A percentile compares a stretch with the other conserved stretches of the same genome.
These are phyloP conservation scores for Potentilla sterilis DNA, from an alignment of 306 rosid species.

Conservation along the genomic window DNA sequence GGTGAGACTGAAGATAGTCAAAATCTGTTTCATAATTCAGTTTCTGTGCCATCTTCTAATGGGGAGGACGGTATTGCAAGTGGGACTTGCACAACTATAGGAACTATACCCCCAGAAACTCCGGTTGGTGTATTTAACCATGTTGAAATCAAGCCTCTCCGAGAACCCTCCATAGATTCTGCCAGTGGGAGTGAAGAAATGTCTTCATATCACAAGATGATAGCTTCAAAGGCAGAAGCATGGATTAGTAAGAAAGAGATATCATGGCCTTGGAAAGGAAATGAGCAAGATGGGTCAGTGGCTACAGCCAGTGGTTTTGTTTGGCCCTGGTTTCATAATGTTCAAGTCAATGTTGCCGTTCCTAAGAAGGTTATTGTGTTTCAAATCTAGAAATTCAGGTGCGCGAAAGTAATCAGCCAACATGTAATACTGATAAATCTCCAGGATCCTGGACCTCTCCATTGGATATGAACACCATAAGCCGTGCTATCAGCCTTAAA, in stretches of 20 bases:
- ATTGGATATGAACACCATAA: constrained; percentile 71
- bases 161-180: constrained; percentile 48
- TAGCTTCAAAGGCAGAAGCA: constrained; percentile 76
- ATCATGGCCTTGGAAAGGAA: constrained; percentile 88
- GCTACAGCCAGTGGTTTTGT: constrained; percentile 37
- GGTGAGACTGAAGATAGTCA: constrained; percentile 64
- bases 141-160: constrained; percentile 51
- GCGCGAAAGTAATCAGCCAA: constrained; percentile 46
- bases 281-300: constrained; percentile 60
- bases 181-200: constrained; percentile 69
- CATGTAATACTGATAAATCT: constrained; percentile 46
- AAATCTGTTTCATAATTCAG: constrained; percentile 57
- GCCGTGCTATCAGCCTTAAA: constrained; percentile 86
- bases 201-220: constrained; percentile 54
- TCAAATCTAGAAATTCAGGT: constrained; percentile 49
- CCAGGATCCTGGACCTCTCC: constrained; percentile 66
- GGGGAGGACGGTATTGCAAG: constrained; percentile 89
- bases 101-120: constrained; percentile 43
- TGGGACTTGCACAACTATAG: constrained; percentile 86
- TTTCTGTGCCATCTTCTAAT: constrained; percentile 34
- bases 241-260: constrained; percentile 76
- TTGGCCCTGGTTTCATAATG: constrained; percentile 58
- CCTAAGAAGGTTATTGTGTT: constrained; percentile 37
- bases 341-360: constrained; percentile 54
- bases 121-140: constrained; percentile 26